Evolutionary conservation across 306 rosid genomes (phyloP).

Genomic region (peach (Prunus persica)): DNA sequence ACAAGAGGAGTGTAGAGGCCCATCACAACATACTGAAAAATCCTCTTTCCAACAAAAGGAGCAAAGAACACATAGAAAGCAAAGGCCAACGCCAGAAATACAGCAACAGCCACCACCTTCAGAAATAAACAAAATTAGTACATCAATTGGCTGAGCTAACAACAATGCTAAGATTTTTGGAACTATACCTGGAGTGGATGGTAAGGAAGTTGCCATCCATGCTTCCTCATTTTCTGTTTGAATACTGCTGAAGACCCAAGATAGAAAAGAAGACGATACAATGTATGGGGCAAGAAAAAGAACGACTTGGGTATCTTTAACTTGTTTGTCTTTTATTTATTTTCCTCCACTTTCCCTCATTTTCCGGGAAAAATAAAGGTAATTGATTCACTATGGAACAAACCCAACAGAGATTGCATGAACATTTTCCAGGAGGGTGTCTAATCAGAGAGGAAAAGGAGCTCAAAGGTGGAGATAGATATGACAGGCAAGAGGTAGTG

Average conservation of each 20-base stretch:
- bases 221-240: slow-evolving; percentile 75
- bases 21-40: slow-evolving; percentile 70
- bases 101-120: slow-evolving; percentile 98
- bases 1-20: slow-evolving; percentile 97
- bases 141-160: slow-evolving; percentile 8
- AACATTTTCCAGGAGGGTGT: slow-evolving; percentile 19
- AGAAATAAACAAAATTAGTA: slow-evolving; percentile 8
- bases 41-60: slow-evolving; percentile 89
- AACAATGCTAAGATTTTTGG: slow-evolving; percentile 6
- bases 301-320: slow-evolving; percentile 14
- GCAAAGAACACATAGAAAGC: slow-evolving; percentile 98
- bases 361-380: slow-evolving; percentile 37
- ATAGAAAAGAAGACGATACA: slow-evolving; percentile 18
- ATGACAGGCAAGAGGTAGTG: slow-evolving; percentile 26
- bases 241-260: slow-evolving; percentile 19
- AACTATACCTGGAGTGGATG: slow-evolving; percentile 88
- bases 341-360: slow-evolving; percentile 32
- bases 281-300: slow-evolving; percentile 26
- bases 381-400: slow-evolving; percentile 34
- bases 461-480: slow-evolving; percentile 49
- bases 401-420: slow-evolving; percentile 11
- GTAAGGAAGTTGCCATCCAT: slow-evolving; percentile 97
- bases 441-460: slow-evolving; percentile 9
- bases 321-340: slow-evolving; percentile 2
- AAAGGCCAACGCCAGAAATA: slow-evolving; percentile 89